Base-by-base conservation (phyloP, 805 yeast genomes). In the Kregervanrija pseudodelftensis region DNA sequence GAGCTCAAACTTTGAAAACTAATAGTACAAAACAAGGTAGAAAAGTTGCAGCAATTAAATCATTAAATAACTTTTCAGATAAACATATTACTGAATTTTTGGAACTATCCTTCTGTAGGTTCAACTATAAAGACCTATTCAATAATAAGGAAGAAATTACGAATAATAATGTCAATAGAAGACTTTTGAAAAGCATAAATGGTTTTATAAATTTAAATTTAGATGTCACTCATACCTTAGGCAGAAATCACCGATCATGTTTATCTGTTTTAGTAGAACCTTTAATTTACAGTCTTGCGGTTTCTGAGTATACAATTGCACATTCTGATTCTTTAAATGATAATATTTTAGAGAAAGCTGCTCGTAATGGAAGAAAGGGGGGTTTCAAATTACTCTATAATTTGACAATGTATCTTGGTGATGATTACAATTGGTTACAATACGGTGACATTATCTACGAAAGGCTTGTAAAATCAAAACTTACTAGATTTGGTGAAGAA, bases 21-120 rank as follows among this genome's bases (percentile, higher is more conserved):
- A 81, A 85, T 59, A 88, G 87, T 47, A 75, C 80, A 30, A 85
- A 85, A 57, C 74, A 77, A 44, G 81, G 89, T 31, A 74, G 85
- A 51, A 84, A 87, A 50, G 73, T 71, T 54, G 86, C 93, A 8
- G 82, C 86, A 8, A 69, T 86, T 11, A 70, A 81, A 16, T 67
- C 80, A 7, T 62, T 87, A 40, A 82, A 85, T 4, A 78, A 70
- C 48, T 68, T 87, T 39, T 61, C 70, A 3, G 73, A 73, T 13
- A 58, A 66, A 5, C 73, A 77, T 52, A 72, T 89, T 17, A 59
- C 63, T 3, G 69, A 73, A 43, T 91, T 91, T 55, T 67, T 91
- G 36, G 55, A 66, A 11, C 66, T 89, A 16, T 85, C 88, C 2
- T 69, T 79, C 36, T 76, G 72, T 15, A 79, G 76, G 45, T 66